These are phyloP conservation scores for Ogataea allantospora DNA, from an alignment of 805 yeast genomes.

Conservation along the genomic window DNA sequence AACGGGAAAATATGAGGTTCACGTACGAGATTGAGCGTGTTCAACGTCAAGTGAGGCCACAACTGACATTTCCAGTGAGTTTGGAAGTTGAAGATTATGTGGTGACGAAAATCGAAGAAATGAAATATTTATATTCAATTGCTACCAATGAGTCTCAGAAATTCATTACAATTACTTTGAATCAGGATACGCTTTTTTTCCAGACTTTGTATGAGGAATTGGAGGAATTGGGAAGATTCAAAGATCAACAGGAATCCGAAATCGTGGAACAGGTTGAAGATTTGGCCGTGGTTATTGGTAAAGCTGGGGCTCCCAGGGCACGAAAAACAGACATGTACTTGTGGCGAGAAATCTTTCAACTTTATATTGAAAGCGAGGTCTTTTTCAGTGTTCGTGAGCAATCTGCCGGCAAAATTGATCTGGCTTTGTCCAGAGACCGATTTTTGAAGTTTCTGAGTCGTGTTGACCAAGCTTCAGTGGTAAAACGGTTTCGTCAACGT, in stretches of 20 bases:
- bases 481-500: constrained; percentile 45
- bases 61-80: constrained; percentile 25
- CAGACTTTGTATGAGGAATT: constrained; percentile 55
- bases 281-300: constrained; percentile 40
- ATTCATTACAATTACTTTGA: constrained; percentile 38
- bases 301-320: constrained; percentile 40
- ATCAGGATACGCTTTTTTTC: constrained; percentile 61
- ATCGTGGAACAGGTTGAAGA: constrained; percentile 42
- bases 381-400: constrained; percentile 47
- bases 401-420: constrained; percentile 44
- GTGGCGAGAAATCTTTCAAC: constrained; percentile 68
- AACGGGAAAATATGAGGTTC: constrained; percentile 38
- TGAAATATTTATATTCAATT: constrained; percentile 19
- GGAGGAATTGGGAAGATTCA: constrained; percentile 45
- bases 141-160: constrained; percentile 14
- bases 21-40: constrained; percentile 24
- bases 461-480: constrained; percentile 38
- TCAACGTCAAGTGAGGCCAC: constrained; percentile 23
- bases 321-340: constrained; percentile 55
- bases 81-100: constrained; percentile 21
- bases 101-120: constrained; percentile 16
- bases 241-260: constrained; percentile 41
- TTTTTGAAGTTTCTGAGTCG: constrained; percentile 40
- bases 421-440: constrained; percentile 45
- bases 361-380: constrained; percentile 65